phyloP scores from a whole-genome alignment of 768 basidiomycete species.

The Dioszegia aurantiaca region DNA sequence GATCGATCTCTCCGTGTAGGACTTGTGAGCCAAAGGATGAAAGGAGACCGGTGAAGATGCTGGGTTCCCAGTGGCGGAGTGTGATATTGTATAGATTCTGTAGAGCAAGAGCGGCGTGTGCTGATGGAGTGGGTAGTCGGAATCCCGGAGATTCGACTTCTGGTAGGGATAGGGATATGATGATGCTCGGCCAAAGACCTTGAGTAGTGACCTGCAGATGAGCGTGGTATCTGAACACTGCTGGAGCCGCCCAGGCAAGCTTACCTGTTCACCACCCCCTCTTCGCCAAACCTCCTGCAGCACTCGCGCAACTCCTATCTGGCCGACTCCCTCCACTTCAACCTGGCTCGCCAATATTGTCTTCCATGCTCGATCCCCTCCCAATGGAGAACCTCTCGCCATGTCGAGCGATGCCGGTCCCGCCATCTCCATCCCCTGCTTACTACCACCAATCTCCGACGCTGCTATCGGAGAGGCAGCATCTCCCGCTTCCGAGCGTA shows the following conservation, averaged over 20 bases:
- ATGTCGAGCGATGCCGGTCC: conserved; percentile 4
- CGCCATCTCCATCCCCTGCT: neutral
- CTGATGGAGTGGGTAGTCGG: conserved; percentile 30
- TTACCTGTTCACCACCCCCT: conserved; percentile 43
- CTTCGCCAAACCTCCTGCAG: conserved; percentile 42
- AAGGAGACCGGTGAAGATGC: conserved; percentile 43
- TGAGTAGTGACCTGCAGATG: conserved; percentile 13
- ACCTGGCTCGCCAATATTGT: conserved; percentile 41
- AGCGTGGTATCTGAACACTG: neutral
- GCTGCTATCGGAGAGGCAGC: neutral
- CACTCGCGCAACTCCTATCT: conserved; percentile 31
- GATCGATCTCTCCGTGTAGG: neutral
- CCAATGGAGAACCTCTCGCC: conserved; percentile 21
- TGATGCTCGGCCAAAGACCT: conserved; percentile 21
- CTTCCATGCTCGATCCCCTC: conserved; percentile 39
- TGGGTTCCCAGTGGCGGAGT: conserved; percentile 40
- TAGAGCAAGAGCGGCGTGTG: conserved; percentile 30
- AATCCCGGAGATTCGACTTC: conserved; percentile 8
- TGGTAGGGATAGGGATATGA: conserved; percentile 29
- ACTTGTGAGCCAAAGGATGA: conserved; percentile 15
- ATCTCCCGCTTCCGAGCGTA: neutral
- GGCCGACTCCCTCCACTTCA: conserved; percentile 41
- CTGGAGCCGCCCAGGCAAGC: conserved; percentile 6
- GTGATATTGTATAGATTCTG: conserved; percentile 45
- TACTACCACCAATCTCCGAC: neutral